Base-by-base conservation (phyloP, 208 protist genomes). In the Balamuthia mandrillaris region DNA sequence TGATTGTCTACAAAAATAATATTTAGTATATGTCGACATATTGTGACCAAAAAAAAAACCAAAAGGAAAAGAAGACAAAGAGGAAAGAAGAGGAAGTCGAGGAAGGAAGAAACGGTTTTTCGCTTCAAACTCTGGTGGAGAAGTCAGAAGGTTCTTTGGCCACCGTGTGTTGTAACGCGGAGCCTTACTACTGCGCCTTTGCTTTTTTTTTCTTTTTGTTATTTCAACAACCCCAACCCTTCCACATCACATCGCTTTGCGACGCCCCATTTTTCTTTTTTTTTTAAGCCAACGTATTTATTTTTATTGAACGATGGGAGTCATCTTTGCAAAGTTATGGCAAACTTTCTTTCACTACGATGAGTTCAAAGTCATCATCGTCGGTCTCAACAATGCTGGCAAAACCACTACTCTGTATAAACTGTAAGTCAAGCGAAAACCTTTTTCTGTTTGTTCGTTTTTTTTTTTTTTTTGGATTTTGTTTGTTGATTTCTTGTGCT, bases 371-470 rank as follows among this genome's bases (percentile, higher is more conserved):
- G 70, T 91, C 0, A 90, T 91, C 35, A 89, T 91, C 37, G 86
- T 91, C 27, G 89, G 89, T 75, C 68, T 91, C 42, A 89, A 90
- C 39, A 89, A 89, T 42, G 89, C 89, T 29, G 89, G 89, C 60
- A 91, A 91, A 68, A 91, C 89, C 6, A 91, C 89, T 37, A 91
- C 79, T 4, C 66, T 91, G 27, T 91, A 91, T 51, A 90, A 91
- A 58, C 45, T 91, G 86, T 89, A 70, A 18, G 63, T 33, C 5
- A 6, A 16, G n/a, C n/a, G n/a, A n/a, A n/a, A 49, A 47, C 31
- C 7, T 51, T 61, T 35, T 27, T 70, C 14, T 70, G 12, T 35
- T 70, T 70, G 27, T 70, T 27, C 16, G 14, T 27, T 49, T 70
- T 27, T 35, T 70, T 70, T 35, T 70, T 70, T 14, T 70, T 12